Base-by-base conservation (phyloP, 495 filamentous ascomycete genomes). In the Aspergillus funiculosus region DNA sequence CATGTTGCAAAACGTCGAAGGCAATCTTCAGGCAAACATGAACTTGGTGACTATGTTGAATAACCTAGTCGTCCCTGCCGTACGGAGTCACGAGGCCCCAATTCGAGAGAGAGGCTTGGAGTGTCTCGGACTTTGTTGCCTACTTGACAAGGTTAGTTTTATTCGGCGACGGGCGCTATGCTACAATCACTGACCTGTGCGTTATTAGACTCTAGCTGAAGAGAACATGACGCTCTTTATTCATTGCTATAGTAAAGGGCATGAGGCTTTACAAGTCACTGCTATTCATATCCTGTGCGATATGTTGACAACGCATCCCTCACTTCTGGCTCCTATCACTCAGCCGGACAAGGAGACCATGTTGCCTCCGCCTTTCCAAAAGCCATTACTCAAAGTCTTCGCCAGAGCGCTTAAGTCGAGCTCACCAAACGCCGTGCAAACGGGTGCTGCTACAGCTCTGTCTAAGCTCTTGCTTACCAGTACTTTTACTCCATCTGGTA, bases 181-280 rank as follows among this genome's bases (percentile, higher is more conserved):
- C 8, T 26, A 0, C 26, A 26, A 9, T 31, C 43, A 26, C 43
- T 48, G 56, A 55, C 49, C 6, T 9, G 21, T 10, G 26, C 15
- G 8, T 25, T 22, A 15, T 7, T 46, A 84, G 69, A 85, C 84
- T 9, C 77, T 97, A 9, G 94, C 92, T 4, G 84, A 92, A 62
- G 87, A 94, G 54, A 99, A 97, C 59, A 76, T 97, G 36, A 86
- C 80, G 0, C 79, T 97, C 5, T 97, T 99, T 65, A 83, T 95
- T 57, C 91, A 94, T 62, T 97, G 94, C 70, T 95, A 89, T 66
- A 85, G 72, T 66, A 94, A 94, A 67, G 92, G 92, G 10, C 89
- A 95, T 57, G 82, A 89, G 17, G 82, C 82, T 4, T 73, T 98
- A 37, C 89, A 97, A 61, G 83, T 86, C 26, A 92, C 87, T 2